phyloP scores from a whole-genome alignment of 1,284 basidiomycete species.

The Heterobasidion irregulare region DNA sequence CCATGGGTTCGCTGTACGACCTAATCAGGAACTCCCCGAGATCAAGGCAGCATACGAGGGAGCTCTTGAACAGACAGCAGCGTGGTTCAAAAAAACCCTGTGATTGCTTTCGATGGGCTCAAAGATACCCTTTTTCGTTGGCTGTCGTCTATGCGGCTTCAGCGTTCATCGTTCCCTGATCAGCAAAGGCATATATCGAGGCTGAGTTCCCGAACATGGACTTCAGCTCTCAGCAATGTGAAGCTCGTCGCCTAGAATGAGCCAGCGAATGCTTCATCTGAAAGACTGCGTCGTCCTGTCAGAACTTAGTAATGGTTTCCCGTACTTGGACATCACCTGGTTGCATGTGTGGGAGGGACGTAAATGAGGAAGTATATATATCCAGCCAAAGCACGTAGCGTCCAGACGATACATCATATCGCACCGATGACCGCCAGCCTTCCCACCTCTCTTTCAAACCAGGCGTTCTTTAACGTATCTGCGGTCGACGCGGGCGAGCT shows the following conservation, averaged over 20 bases:
- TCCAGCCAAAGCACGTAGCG: no score
- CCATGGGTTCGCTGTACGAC: constrained; percentile 40
- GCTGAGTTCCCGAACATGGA: background rate
- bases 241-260: background rate
- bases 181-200: background rate
- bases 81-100: constrained; percentile 28
- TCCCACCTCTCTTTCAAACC: background rate
- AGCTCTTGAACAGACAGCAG: constrained; percentile 23
- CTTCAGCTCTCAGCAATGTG: background rate
- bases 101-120: background rate
- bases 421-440: constrained; percentile 3
- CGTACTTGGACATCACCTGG: no score
- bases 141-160: no score
- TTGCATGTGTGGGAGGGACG: no score
- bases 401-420: no score
- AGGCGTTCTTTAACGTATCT: constrained; percentile 1
- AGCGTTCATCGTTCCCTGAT: no score
- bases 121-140: no score
- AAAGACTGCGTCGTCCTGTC: no score
- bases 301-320: no score
- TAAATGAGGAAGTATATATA: no score
- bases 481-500: constrained; percentile 1
- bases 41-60: constrained; percentile 34
- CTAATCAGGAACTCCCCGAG: constrained; percentile 28
- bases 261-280: no score